Evolutionary conservation across 371 early-diverging fungal species (phyloP).

Genomic region (Vairimorpha apis): DNA sequence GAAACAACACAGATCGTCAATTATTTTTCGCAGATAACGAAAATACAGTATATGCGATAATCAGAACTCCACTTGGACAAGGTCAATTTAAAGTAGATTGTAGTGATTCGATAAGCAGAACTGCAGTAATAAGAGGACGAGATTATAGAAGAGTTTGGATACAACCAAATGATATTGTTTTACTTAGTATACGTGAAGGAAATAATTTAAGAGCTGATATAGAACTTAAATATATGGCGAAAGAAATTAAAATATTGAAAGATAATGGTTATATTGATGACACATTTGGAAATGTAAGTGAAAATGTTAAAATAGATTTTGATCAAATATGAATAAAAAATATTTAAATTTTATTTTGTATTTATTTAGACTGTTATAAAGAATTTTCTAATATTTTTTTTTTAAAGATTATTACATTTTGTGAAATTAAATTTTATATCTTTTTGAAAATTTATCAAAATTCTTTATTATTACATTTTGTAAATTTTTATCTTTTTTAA

Average conservation of each 20-base stretch:
- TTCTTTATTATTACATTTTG: too few species aligned
- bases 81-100: conserved; percentile 85
- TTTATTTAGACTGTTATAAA: too few species aligned
- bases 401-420: too few species aligned
- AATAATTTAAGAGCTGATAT: conserved; percentile 92
- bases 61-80: conserved; percentile 85
- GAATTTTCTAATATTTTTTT: too few species aligned
- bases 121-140: conserved; percentile 90
- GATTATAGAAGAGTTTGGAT: conserved; percentile 91
- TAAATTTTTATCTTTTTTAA: too few species aligned
- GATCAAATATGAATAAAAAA: conserved; percentile 24
- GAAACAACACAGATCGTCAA: conserved; percentile 39
- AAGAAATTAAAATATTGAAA: conserved; percentile 89
- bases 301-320: conserved; percentile 40
- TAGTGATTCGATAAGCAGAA: conserved; percentile 79
- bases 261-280: conserved; percentile 91
- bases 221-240: conserved; percentile 86
- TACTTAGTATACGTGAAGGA: conserved; percentile 84
- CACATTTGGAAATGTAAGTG: conserved; percentile 13
- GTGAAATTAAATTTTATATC: too few species aligned
- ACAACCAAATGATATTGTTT: conserved; percentile 82
- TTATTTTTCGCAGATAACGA: conserved; percentile 57
- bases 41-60: conserved; percentile 72
- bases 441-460: too few species aligned
- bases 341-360: too few species aligned